Conservation (phyloP, 2,329 filamentous ascomycete species). For the Raffaelea deltoideospora region DNA sequence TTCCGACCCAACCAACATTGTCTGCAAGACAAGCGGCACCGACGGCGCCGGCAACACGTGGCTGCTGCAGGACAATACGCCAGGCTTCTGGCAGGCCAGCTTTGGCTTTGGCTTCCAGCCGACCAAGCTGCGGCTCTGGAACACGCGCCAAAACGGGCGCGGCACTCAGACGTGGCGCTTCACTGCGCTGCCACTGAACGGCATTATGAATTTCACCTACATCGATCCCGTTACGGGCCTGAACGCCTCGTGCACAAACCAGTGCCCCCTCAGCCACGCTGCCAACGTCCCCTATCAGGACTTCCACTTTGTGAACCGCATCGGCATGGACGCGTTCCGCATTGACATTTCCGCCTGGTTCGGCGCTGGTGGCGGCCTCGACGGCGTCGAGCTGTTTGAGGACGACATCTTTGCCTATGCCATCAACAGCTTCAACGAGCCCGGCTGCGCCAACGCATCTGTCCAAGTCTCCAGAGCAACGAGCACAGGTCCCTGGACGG, state of each 20-base stretch:
- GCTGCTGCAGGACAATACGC: conserved; percentile 58
- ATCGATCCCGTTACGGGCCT: conserved; percentile 57
- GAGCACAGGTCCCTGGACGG: conserved; percentile 57
- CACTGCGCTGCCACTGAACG: conserved; percentile 69
- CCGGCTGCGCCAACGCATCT: conserved; percentile 53
- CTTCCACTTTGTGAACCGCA: conserved; percentile 74
- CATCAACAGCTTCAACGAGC: conserved; percentile 77
- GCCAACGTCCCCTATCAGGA: conserved; percentile 59
- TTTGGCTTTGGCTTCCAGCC: conserved; percentile 78
- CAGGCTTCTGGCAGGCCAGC: conserved; percentile 70
- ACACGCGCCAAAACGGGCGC: conserved; percentile 68
- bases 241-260: conserved; percentile 58
- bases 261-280: conserved; percentile 70
- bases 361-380: conserved; percentile 67
- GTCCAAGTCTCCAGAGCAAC: conserved; percentile 49
- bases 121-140: conserved; percentile 75
- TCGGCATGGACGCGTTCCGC: conserved; percentile 78
- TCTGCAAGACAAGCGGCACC: conserved; percentile 59
- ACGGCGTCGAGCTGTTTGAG: conserved; percentile 76
- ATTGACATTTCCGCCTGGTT: conserved; percentile 82
- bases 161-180: conserved; percentile 83
- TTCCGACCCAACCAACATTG: conserved; percentile 61
- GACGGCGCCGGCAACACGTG: conserved; percentile 66
- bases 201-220: conserved; percentile 94
- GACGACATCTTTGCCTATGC: conserved; percentile 79